phyloP scores from a whole-genome alignment of 306 rosid genomes.

The Quercus gilva region DNA sequence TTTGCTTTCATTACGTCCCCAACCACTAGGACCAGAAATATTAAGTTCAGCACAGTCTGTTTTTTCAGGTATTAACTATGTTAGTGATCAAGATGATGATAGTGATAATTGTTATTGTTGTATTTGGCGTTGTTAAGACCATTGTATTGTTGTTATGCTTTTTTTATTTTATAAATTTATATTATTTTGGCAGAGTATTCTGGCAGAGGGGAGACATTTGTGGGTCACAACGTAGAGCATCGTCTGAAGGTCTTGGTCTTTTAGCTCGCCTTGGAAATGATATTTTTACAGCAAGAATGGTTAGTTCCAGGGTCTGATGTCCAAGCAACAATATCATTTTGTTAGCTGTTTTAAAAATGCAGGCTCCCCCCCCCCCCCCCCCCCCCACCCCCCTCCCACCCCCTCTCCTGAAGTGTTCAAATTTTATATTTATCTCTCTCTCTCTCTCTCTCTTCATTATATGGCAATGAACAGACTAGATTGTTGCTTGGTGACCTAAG shows the following conservation, averaged over 20 bases:
- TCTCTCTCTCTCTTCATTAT: conserved; percentile 18
- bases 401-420: neutral
- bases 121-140: neutral
- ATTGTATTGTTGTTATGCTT: neutral
- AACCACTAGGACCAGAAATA: conserved; percentile 66
- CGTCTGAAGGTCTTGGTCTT: conserved; percentile 87
- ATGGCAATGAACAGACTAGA: conserved; percentile 64
- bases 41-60: conserved; percentile 79
- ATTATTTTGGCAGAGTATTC: conserved; percentile 66
- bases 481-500: conserved; percentile 78
- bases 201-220: conserved; percentile 93
- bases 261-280: conserved; percentile 96
- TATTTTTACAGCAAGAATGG: conserved; percentile 93
- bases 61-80: conserved; percentile 62
- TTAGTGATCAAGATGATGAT: neutral
- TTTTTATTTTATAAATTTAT: conserved; percentile 8
- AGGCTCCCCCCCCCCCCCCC: neutral
- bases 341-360: conserved; percentile 11
- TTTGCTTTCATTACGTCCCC: conserved; percentile 66
- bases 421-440: neutral
- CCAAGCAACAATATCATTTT: conserved; percentile 11
- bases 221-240: conserved; percentile 84
- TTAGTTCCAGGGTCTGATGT: conserved; percentile 31
- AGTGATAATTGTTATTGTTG: neutral
- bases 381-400: neutral